Evolutionary conservation across 2,329 filamentous ascomycete species (phyloP).

Genomic region (Magnaporthiopsis poae): DNA sequence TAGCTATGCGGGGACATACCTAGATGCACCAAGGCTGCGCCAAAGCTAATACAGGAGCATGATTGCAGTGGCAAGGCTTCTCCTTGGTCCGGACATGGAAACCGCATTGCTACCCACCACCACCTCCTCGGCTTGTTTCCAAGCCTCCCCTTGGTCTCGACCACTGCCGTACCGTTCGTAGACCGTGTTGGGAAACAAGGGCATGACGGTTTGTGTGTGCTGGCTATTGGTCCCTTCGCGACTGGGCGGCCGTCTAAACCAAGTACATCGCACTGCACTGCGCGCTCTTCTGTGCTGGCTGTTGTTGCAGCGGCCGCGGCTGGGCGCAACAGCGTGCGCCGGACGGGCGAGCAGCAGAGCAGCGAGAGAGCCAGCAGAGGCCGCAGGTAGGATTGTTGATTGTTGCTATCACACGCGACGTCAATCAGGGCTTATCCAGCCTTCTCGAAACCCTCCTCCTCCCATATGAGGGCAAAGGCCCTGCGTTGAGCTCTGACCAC

Average conservation of each 20-base stretch:
- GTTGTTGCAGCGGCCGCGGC: background rate
- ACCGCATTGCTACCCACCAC: background rate
- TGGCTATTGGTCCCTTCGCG: too few species aligned
- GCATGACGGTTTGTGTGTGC: too few species aligned
- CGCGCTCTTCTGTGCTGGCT: constrained; percentile 1
- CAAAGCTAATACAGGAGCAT: background rate
- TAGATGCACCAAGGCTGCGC: background rate
- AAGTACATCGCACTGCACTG: background rate
- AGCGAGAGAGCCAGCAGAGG: constrained; percentile 6
- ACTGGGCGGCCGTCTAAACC: too few species aligned
- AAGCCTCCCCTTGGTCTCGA: background rate
- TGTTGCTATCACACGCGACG: constrained; percentile 32
- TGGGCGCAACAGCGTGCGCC: background rate
- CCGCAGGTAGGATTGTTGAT: constrained; percentile 9
- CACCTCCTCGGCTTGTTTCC: background rate
- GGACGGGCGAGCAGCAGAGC: constrained; percentile 1
- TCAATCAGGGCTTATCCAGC: constrained; percentile 35
- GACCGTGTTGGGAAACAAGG: background rate
- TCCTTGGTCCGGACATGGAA: background rate
- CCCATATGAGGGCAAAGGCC: constrained; percentile 18
- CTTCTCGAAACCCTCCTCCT: constrained; percentile 26
- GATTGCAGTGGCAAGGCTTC: background rate
- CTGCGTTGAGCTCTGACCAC: constrained; percentile 26
- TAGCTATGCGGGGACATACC: background rate
- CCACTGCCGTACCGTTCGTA: background rate